Evolutionary conservation across 768 basidiomycete genomes (phyloP).

Genomic region (Tricholoma hemisulphureum): DNA sequence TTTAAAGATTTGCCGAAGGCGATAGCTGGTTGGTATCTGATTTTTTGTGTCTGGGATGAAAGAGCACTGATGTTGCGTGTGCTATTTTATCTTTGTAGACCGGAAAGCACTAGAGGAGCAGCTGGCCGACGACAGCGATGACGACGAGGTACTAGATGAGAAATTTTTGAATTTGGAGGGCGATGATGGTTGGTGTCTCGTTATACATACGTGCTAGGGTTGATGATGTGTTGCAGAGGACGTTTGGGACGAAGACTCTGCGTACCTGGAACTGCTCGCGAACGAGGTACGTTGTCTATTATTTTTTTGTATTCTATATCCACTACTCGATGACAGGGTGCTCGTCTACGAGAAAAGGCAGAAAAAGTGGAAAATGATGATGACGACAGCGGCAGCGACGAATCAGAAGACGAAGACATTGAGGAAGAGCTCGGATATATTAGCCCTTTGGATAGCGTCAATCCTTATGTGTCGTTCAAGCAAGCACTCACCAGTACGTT

Average conservation of each 20-base stretch:
- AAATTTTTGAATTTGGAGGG: constrained; percentile 61
- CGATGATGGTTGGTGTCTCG: constrained; percentile 52
- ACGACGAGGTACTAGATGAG: constrained; percentile 52
- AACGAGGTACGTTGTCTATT: constrained; percentile 54
- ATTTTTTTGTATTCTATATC: background rate
- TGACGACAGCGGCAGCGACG: constrained; percentile 52
- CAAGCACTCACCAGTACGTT: constrained; percentile 69
- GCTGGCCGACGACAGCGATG: constrained; percentile 36
- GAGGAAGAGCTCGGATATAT: constrained; percentile 85
- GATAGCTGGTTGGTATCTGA: constrained; percentile 50
- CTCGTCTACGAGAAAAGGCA: constrained; percentile 58
- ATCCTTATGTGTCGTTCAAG: constrained; percentile 79
- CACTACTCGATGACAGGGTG: constrained; percentile 46
- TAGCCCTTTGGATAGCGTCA: constrained; percentile 76
- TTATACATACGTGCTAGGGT: constrained; percentile 4
- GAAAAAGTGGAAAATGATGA: constrained; percentile 49
- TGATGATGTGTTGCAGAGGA: constrained; percentile 52
- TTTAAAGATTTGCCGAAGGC: constrained; percentile 81
- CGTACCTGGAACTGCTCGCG: constrained; percentile 83
- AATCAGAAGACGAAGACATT: constrained; percentile 58
- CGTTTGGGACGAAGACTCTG: constrained; percentile 88
- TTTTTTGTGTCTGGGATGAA: background rate
- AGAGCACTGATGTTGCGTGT: background rate
- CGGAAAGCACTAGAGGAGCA: constrained; percentile 62
- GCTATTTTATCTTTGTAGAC: constrained; percentile 33